Evolutionary conservation across 2,329 filamentous ascomycete species (phyloP).

Genomic region (Hymenoscyphus fructigenus): DNA sequence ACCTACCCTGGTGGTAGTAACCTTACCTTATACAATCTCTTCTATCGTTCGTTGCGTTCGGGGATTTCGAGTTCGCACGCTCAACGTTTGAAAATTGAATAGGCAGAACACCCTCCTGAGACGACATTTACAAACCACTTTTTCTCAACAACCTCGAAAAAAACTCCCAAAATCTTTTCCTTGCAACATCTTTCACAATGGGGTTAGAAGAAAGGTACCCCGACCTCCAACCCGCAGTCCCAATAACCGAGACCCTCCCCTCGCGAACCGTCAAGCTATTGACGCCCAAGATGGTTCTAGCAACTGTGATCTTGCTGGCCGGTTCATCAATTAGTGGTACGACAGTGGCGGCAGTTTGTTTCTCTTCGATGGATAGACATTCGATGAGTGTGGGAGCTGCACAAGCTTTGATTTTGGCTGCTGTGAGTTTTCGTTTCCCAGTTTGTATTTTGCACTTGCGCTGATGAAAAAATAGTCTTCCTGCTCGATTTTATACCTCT

Average conservation of each 20-base stretch:
- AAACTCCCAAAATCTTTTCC: background rate
- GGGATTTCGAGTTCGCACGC: background rate
- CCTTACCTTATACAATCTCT: background rate
- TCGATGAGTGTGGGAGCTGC: slow-evolving; percentile 19
- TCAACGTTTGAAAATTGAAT: background rate
- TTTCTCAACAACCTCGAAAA: background rate
- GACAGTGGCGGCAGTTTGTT: slow-evolving; percentile 14
- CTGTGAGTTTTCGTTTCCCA: no score
- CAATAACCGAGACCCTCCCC: background rate
- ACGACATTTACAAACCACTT: background rate
- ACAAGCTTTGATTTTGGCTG: slow-evolving; percentile 22
- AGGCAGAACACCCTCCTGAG: background rate
- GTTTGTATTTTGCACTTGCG: background rate
- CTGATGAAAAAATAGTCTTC: slow-evolving; percentile 20
- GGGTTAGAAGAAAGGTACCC: background rate
- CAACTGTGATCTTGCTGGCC: slow-evolving; percentile 19
- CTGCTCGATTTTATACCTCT: slow-evolving; percentile 26
- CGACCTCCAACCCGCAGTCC: background rate
- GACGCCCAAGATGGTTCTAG: slow-evolving; percentile 22
- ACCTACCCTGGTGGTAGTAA: background rate
- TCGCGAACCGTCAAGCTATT: slow-evolving; percentile 22
- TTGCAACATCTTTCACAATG: background rate
- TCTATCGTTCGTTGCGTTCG: background rate
- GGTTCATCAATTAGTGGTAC: slow-evolving; percentile 17
- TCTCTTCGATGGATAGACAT: slow-evolving; percentile 14